Evolutionary conservation across 139 green algal genomes (phyloP), one percentile per base, ranked within the genome.

Genomic region (Tetraselmis striata): DNA sequence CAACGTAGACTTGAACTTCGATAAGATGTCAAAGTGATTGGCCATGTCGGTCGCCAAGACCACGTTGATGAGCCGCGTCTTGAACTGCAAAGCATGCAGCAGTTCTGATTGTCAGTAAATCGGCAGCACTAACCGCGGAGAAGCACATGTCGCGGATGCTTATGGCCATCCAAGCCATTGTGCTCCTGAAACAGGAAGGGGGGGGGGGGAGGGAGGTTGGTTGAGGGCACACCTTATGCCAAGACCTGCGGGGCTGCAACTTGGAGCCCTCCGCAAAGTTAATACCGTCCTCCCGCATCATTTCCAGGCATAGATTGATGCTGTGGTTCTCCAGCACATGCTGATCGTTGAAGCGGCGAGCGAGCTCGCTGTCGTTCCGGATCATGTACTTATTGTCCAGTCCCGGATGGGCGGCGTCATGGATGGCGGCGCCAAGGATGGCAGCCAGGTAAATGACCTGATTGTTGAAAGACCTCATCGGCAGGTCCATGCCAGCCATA

Each of bases 1-100:
- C 31, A 79, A 84, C 59, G 79, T 84, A 77, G 45, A 83, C n/a
- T n/a, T n/a, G 83, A 92, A 91, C 58, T 88, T 85, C 76, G 78
- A 80, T 18, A 91, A 81, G 75, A 92, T 87, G 76, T 84, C 84
- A 79, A 90, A 89, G 84, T 92, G 89, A 79, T 87, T 82, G 79
- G 88, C 87, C 88, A 92, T 92, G 82, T 92, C 89, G 1, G 89
- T 92, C 1, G 81, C 87, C 77, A 92, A 79, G 30, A 92, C 86
- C 84, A 90, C 87, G 30, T 89, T 85, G 29, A 89, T 90, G 58
- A 89, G 80, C 85, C 5, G 11, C 5, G 11, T 67, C 45, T 67
- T 67, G 45, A 67, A 67, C 45, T 67, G 45, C 45, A 18, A 5
- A 67, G 11, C 45, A 67, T 5, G 45, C 11, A 67, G 18, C 45